Percentiles rank a stretch among this genome's conserved stretches.
Conservation (phyloP, 345 rosid species). For the Pseudoturritis turrita region DNA sequence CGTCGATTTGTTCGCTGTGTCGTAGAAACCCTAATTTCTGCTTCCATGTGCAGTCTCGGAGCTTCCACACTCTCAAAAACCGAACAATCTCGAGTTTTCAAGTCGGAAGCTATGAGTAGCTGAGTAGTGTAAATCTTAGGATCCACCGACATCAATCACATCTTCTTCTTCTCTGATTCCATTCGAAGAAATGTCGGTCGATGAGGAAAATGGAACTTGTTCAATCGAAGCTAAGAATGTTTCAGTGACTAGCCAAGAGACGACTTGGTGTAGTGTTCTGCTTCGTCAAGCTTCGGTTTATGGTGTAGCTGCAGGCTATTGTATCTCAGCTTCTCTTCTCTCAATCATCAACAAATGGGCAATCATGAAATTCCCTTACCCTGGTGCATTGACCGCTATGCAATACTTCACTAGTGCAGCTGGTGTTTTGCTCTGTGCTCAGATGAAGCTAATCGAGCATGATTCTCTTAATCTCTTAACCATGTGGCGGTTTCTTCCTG, state of each 20-base stretch:
- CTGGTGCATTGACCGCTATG: conserved; percentile 90
- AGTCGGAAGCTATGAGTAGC: neutral
- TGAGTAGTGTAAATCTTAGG: neutral
- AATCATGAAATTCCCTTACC: conserved; percentile 91
- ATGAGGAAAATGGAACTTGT: conserved; percentile 42
- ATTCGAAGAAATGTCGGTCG: conserved; percentile 41
- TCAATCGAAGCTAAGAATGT: conserved; percentile 24
- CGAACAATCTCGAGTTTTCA: neutral
- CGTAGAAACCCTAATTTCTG: neutral
- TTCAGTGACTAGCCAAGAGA: conserved; percentile 16
- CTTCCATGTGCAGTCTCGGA: neutral
- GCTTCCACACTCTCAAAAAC: neutral
- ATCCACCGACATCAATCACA: conserved; percentile 13
- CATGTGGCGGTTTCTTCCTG: conserved; percentile 94
- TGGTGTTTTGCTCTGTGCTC: conserved; percentile 66
- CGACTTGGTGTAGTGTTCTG: conserved; percentile 45
- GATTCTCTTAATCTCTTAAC: conserved; percentile 64
- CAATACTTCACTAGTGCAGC: conserved; percentile 88
- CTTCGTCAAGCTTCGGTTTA: conserved; percentile 59
- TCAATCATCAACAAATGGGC: conserved; percentile 99
- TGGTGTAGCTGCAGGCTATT: conserved; percentile 87
- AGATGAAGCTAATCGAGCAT: conserved; percentile 60
- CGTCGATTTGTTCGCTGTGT: neutral
- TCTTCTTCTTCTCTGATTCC: neutral
- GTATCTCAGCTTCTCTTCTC: conserved; percentile 89